Percentiles rank a stretch among this genome's conserved stretches.
Conservation (phyloP, 2,329 filamentous ascomycete genomes). For the Zalaria sp. region DNA sequence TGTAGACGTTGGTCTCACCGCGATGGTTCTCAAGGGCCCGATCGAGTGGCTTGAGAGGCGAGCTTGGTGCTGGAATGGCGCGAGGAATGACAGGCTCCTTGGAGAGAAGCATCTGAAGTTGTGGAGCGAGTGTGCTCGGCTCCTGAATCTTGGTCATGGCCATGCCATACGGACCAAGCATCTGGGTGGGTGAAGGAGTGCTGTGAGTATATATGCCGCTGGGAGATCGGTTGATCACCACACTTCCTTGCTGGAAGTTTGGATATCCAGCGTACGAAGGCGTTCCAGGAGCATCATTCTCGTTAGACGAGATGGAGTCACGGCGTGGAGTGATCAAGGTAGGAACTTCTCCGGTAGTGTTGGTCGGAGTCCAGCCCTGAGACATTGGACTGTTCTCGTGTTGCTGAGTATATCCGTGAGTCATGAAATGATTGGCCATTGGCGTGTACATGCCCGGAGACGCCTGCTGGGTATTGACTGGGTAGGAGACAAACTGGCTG, state of each 20-base stretch:
- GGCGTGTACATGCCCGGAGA: slow-evolving; percentile 31
- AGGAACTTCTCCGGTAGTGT: slow-evolving; percentile 32
- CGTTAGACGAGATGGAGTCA: slow-evolving; percentile 37
- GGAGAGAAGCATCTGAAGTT: slow-evolving; percentile 33
- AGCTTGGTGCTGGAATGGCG: slow-evolving; percentile 79
- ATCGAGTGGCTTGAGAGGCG: slow-evolving; percentile 78
- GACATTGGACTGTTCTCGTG: slow-evolving; percentile 32
- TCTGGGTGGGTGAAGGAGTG: slow-evolving; percentile 35
- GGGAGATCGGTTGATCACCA: slow-evolving; percentile 35
- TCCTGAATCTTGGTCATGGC: slow-evolving; percentile 20
- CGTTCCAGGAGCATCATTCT: slow-evolving; percentile 37
- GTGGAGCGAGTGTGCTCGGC: slow-evolving; percentile 27
- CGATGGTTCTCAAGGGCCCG: slow-evolving; percentile 90
- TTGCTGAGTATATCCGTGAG: slow-evolving; percentile 27
- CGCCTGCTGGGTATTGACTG: slow-evolving; percentile 13
- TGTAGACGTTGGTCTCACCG: slow-evolving; percentile 96
- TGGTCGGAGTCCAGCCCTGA: slow-evolving; percentile 28
- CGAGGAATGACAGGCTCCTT: slow-evolving; percentile 73
- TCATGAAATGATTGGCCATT: slow-evolving; percentile 26
- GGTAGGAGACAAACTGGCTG: slow-evolving; percentile 17
- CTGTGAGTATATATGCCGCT: slow-evolving; percentile 33
- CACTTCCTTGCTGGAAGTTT: slow-evolving; percentile 21
- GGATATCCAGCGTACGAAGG: slow-evolving; percentile 30
- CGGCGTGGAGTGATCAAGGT: slow-evolving; percentile 37
- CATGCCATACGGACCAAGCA: slow-evolving; percentile 30